Evolutionary conservation across 2,329 filamentous ascomycete genomes (phyloP).

Genomic region (Hymenoscyphus fructigenus): DNA sequence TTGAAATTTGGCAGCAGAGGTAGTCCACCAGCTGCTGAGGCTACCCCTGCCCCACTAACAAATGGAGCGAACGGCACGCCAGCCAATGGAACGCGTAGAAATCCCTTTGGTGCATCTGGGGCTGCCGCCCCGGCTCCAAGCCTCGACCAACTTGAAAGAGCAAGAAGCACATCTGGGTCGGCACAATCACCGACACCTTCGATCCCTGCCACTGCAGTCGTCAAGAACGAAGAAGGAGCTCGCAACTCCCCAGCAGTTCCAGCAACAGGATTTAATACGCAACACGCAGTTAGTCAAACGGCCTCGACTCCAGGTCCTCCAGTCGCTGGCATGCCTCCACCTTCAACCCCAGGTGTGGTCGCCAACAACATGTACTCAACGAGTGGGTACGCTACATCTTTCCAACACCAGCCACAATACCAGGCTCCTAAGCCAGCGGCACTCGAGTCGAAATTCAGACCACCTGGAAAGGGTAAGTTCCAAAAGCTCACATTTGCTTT

Average conservation of each 20-base stretch:
- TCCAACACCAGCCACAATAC: conserved; percentile 33
- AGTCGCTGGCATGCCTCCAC: conserved; percentile 33
- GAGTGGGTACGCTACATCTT: conserved; percentile 34
- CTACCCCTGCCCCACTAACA: conserved; percentile 40
- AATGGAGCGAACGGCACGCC: conserved; percentile 41
- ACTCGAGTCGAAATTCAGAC: conserved; percentile 44
- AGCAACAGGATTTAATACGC: conserved; percentile 23
- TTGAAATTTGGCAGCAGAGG: conserved; percentile 62
- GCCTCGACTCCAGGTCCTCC: conserved; percentile 27
- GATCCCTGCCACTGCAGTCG: conserved; percentile 27
- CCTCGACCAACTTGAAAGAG: conserved; percentile 34
- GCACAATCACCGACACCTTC: conserved; percentile 36
- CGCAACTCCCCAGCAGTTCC: conserved; percentile 34
- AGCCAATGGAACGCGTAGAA: conserved; percentile 33
- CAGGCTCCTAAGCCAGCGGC: conserved; percentile 37
- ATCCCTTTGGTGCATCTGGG: conserved; percentile 31
- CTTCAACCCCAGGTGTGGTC: conserved; percentile 30
- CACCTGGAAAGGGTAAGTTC: conserved; percentile 47
- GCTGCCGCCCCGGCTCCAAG: conserved; percentile 27
- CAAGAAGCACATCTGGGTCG: conserved; percentile 35
- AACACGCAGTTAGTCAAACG: conserved; percentile 43
- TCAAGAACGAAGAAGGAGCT: conserved; percentile 41
- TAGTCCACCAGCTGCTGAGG: conserved; percentile 51
- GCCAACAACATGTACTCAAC: conserved; percentile 23
- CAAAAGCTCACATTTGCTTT: conserved; percentile 5